phyloP scores from a whole-genome alignment of 2,329 filamentous ascomycete species.

The Ambrosiella beaveri region DNA sequence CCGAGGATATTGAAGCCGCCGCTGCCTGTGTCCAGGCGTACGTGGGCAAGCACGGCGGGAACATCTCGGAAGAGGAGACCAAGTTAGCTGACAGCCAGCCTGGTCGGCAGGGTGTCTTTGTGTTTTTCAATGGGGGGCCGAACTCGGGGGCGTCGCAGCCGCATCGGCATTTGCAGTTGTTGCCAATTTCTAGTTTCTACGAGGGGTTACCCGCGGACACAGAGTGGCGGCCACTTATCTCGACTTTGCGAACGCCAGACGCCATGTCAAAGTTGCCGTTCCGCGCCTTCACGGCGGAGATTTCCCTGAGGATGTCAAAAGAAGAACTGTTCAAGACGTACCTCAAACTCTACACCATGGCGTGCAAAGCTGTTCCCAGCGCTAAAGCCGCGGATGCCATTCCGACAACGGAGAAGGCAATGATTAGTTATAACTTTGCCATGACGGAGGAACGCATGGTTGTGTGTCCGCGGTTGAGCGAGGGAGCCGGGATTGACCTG shows the following conservation, averaged over 20 bases:
- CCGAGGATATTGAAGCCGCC: constrained; percentile 41
- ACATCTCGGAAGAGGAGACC: constrained; percentile 13
- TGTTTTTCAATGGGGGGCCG: constrained; percentile 53
- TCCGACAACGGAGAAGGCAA: constrained; percentile 24
- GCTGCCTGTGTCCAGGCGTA: constrained; percentile 46
- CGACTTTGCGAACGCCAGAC: constrained; percentile 19
- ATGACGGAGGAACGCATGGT: constrained; percentile 37
- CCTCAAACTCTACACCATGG: constrained; percentile 29
- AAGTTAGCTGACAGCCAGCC: constrained; percentile 6
- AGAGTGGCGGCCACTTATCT: constrained; percentile 33
- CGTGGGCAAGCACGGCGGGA: constrained; percentile 17
- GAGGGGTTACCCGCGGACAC: constrained; percentile 25
- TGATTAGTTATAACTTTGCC: constrained; percentile 47
- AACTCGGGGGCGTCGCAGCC: constrained; percentile 56
- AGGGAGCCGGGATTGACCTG: constrained; percentile 26
- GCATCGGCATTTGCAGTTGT: constrained; percentile 54
- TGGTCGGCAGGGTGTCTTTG: constrained; percentile 30
- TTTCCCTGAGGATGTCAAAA: constrained; percentile 20
- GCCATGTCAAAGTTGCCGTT: constrained; percentile 24
- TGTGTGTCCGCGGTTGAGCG: constrained; percentile 35
- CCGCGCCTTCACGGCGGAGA: constrained; percentile 24
- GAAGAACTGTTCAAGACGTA: constrained; percentile 27
- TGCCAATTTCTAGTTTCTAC: constrained; percentile 47
- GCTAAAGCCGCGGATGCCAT: constrained; percentile 14
- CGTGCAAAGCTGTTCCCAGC: constrained; percentile 23